These are phyloP conservation scores for Boletus bicolor DNA, from an alignment of 768 basidiomycete species.

Conservation along the genomic window DNA sequence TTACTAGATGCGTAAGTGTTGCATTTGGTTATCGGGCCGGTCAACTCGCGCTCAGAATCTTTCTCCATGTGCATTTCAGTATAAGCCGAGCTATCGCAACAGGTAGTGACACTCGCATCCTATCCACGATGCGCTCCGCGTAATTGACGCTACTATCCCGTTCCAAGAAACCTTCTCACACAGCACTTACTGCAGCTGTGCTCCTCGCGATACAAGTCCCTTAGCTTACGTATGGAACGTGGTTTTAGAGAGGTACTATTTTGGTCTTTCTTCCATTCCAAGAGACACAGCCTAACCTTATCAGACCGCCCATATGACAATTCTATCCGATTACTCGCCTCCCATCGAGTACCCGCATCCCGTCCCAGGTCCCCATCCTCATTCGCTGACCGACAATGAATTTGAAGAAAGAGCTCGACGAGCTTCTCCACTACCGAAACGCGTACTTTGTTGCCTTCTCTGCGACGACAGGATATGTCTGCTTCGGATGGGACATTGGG, in stretches of 20 bases:
- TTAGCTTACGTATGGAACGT: not conserved
- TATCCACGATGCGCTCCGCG: too few species aligned
- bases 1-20: too few species aligned
- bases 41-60: not conserved
- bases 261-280: not conserved
- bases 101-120: not conserved
- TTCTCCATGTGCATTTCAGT: not conserved
- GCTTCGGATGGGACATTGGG: conserved; percentile 38
- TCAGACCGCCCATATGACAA: not conserved
- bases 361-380: not conserved
- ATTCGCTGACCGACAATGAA: conserved; percentile 7
- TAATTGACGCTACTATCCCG: too few species aligned
- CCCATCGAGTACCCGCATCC: not conserved
- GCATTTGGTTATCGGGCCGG: too few species aligned
- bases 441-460: conserved; percentile 35
- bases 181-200: too few species aligned
- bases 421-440: conserved; percentile 31
- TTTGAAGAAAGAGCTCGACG: conserved; percentile 20
- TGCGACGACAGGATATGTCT: conserved; percentile 34
- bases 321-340: not conserved
- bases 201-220: too few species aligned
- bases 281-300: not conserved
- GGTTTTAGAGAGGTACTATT: not conserved
- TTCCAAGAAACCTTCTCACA: not conserved
- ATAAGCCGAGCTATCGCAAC: not conserved